phyloP scores from a whole-genome alignment of 2,329 filamentous ascomycete species.

The Penicillium glabrum region DNA sequence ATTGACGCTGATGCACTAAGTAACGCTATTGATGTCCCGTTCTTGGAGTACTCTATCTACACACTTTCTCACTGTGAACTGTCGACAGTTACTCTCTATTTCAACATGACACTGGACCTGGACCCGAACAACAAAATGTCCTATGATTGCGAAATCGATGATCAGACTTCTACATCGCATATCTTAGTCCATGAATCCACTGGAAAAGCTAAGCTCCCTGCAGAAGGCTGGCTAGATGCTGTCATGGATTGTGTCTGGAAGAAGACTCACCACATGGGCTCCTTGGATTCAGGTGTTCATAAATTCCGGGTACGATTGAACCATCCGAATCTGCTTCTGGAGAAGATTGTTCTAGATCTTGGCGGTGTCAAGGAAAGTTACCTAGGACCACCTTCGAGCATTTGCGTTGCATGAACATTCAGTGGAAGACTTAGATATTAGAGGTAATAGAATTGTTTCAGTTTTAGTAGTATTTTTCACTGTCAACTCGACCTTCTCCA shows the following conservation, averaged over 20 bases:
- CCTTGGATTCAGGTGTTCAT: slow-evolving; percentile 6
- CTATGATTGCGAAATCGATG: slow-evolving; percentile 53
- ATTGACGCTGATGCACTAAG: background rate
- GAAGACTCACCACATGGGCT: slow-evolving; percentile 7
- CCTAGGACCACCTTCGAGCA: slow-evolving; percentile 50
- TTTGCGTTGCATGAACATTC: background rate
- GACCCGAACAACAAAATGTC: slow-evolving; percentile 51
- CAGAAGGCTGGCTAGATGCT: slow-evolving; percentile 11
- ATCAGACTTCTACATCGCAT: slow-evolving; percentile 13
- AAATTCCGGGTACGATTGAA: slow-evolving; percentile 27
- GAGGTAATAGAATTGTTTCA: background rate
- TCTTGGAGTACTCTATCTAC: slow-evolving; percentile 62
- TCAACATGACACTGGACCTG: slow-evolving; percentile 51
- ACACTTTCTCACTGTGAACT: slow-evolving; percentile 55
- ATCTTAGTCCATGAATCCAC: slow-evolving; percentile 8
- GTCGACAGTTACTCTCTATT: slow-evolving; percentile 40
- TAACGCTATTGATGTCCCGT: background rate
- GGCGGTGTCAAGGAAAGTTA: slow-evolving; percentile 57
- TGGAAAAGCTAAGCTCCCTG: slow-evolving; percentile 7
- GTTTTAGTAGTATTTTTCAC: background rate
- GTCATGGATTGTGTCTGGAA: slow-evolving; percentile 19
- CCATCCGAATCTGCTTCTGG: slow-evolving; percentile 54
- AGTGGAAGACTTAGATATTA: background rate
- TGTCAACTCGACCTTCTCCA: background rate
- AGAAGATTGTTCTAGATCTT: slow-evolving; percentile 58